phyloP scores from a whole-genome alignment of 305 asterid genomes.

The Fraxinus platypoda region DNA sequence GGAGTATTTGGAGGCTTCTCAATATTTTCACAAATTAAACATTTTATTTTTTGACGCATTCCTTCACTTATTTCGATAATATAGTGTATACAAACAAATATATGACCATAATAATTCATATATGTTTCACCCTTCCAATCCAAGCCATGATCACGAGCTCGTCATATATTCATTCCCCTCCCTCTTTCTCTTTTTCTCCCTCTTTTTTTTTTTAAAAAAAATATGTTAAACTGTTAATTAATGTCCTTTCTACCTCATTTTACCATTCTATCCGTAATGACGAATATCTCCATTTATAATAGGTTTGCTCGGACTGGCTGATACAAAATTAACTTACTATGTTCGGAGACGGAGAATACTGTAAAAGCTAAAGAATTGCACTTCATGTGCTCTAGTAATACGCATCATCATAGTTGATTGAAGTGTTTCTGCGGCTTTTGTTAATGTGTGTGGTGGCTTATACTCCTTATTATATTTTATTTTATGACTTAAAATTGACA shows the following conservation, averaged over 20 bases:
- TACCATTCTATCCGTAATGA: slow-evolving; percentile 15
- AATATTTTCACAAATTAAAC: slow-evolving; percentile 39
- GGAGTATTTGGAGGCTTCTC: slow-evolving; percentile 67
- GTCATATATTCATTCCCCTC: slow-evolving; percentile 19
- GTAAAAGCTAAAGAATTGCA: background rate
- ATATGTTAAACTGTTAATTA: background rate
- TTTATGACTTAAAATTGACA: background rate
- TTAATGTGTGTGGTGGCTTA: background rate
- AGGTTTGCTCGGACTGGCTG: background rate
- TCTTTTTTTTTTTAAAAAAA: background rate
- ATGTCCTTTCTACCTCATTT: background rate
- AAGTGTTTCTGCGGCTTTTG: background rate
- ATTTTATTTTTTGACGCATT: slow-evolving; percentile 33
- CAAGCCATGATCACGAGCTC: slow-evolving; percentile 50
- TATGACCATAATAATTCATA: slow-evolving; percentile 36
- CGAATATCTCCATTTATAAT: background rate
- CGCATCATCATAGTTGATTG: background rate
- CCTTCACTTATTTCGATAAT: slow-evolving; percentile 53
- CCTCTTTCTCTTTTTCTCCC: background rate
- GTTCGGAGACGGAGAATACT: background rate
- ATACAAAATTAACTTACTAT: background rate
- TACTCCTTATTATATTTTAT: background rate
- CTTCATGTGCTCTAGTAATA: background rate
- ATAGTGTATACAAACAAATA: slow-evolving; percentile 35
- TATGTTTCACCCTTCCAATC: slow-evolving; percentile 41